Evolutionary conservation across 2,329 filamentous ascomycete genomes (phyloP), one percentile per base, ranked within the genome.

Genomic region (Cladophialophora bantiana): DNA sequence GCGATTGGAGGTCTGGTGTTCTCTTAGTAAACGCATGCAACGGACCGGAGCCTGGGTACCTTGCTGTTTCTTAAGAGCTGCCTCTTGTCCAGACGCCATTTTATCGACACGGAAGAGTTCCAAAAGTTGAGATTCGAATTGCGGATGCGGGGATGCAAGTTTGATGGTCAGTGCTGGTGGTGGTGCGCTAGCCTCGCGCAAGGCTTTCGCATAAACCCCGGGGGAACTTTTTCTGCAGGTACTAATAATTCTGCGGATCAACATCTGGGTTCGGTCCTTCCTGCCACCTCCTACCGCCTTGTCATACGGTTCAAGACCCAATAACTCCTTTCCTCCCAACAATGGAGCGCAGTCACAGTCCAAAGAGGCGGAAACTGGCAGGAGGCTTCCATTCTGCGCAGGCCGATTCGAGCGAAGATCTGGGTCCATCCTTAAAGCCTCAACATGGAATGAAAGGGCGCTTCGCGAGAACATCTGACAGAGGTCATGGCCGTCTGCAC

Each of bases 361-460:
- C 87, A 3, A 90, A 89, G 77, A 82, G 89, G 73, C 86, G 89
- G 45, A 90, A 85, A 77, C 77, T 92, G n/a, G 87, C 91, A 71
- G 83, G 85, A 64, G 86, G 88, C 70, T 83, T 86, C 65, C 89
- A 87, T 70, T 82, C 82, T 42, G 82, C 84, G 57, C 81, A 86
- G 4, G 82, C 83, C 20, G 65, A 68, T 15, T 52, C 64, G 9
- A 36, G 60, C 32, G 73, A 73, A 31, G 72, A 72, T 42, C 61
- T 73, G 26, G 71, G 67, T n/a, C 73, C 83, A 78, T 52, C 82
- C 81, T 68, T 79, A 80, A 74, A 77, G 72, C 74, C 72, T 66
- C 79, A 74, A 73, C 80, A 73, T 73, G 77, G 63, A 72, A 79
- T 66, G 77, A 81, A 74, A 78, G 73, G 69, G 74, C 77, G 56